These are phyloP conservation scores for Microsporum canis DNA, from an alignment of 2,329 filamentous ascomycete species.

Conservation along the genomic window DNA sequence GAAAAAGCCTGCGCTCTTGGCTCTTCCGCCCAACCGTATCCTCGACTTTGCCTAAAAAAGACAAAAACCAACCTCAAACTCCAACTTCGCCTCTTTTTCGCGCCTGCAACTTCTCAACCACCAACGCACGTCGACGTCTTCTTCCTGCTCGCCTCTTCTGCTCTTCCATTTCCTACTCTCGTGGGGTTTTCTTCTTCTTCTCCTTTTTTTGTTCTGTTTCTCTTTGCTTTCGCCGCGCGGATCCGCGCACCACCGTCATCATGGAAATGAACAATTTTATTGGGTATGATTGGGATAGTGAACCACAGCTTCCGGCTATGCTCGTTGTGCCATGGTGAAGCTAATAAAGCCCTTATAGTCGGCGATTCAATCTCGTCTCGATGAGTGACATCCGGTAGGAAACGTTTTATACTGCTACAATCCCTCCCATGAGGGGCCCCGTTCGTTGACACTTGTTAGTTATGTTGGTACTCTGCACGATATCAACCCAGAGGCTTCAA, in stretches of 20 bases:
- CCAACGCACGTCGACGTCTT: conserved; percentile 8
- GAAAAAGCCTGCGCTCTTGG: not conserved
- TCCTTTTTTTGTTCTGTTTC: not conserved
- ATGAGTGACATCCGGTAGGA: conserved; percentile 92
- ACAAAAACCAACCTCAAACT: conserved; percentile 10
- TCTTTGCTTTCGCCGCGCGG: conserved; percentile 17
- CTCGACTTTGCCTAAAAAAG: conserved; percentile 14
- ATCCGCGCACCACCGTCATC: conserved; percentile 24
- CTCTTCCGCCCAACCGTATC: conserved; percentile 20
- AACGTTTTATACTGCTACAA: conserved; percentile 12
- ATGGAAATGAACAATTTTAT: conserved; percentile 43
- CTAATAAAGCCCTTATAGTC: conserved; percentile 41
- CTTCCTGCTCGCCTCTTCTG: not conserved
- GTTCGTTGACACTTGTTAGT: conserved; percentile 37
- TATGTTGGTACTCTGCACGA: conserved; percentile 94
- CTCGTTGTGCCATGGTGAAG: conserved; percentile 9
- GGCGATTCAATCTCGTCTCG: conserved; percentile 91
- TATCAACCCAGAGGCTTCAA: conserved; percentile 95
- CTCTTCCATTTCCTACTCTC: not conserved
- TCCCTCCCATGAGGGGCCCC: not conserved
- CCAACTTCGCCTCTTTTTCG: conserved; percentile 4
- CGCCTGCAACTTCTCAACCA: conserved; percentile 11
- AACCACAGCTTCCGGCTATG: not conserved
- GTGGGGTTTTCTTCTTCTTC: not conserved
- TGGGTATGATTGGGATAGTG: conserved; percentile 27